Percentiles rank a stretch among this genome's conserved stretches.
Conservation (phyloP, 225 moss, liverwort and hornwort genomes). For the Physcomitrellopsis africana region DNA sequence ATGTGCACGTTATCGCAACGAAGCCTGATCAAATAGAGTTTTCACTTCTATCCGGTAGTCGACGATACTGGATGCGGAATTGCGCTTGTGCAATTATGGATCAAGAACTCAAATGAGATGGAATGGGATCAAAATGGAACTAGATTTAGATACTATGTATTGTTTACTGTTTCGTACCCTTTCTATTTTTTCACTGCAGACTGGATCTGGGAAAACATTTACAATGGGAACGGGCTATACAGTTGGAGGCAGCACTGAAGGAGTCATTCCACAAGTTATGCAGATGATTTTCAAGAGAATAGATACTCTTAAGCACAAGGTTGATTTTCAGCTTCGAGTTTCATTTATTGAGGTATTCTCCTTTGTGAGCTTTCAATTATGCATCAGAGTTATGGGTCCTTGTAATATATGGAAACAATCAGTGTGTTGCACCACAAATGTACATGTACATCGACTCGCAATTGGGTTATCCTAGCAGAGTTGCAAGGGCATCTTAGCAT, state of each 20-base stretch:
- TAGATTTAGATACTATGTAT: slow-evolving; percentile 9
- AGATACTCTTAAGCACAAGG: slow-evolving; percentile 63
- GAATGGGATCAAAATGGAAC: background rate
- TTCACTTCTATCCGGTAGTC: slow-evolving; percentile 13
- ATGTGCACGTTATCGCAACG: background rate
- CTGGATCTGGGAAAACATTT: slow-evolving; percentile 83
- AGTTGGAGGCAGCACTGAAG: slow-evolving; percentile 76
- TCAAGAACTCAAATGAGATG: slow-evolving; percentile 6
- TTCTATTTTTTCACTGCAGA: slow-evolving; percentile 40
- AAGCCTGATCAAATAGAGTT: background rate
- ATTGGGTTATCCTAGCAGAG: background rate
- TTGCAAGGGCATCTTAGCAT: background rate
- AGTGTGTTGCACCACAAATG: background rate
- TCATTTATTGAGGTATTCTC: slow-evolving; percentile 78
- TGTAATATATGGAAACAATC: background rate
- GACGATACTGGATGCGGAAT: background rate
- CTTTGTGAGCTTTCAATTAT: background rate
- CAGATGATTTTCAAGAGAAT: slow-evolving; percentile 70
- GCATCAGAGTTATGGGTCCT: background rate
- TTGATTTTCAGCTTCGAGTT: slow-evolving; percentile 80
- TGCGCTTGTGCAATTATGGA: background rate
- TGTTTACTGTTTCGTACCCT: background rate
- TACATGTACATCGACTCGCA: background rate
- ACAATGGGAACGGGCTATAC: slow-evolving; percentile 91
- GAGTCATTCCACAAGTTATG: slow-evolving; percentile 84